A percentile compares a stretch with the other conserved stretches of the same genome.
Conservation (phyloP, 768 basidiomycete species). For the Tricholomella constricta region DNA sequence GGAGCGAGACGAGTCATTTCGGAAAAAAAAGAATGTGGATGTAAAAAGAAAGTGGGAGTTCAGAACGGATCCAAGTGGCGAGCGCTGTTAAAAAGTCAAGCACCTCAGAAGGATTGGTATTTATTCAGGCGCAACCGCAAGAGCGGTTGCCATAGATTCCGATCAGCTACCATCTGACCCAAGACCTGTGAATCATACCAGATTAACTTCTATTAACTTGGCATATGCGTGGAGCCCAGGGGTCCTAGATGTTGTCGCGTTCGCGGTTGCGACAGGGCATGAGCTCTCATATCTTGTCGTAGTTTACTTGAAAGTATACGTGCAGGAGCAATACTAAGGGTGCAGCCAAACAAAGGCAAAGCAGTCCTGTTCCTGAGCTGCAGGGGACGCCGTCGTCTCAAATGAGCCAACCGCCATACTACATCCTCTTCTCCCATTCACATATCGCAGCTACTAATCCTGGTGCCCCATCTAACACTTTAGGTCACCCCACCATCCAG, state of each 20-base stretch:
- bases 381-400: background rate
- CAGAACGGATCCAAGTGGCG: background rate
- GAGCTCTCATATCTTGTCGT: background rate
- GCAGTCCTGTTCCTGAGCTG: background rate
- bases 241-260: too few relatives aligned
- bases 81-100: constrained; percentile 5
- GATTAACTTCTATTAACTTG: background rate
- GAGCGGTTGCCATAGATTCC: constrained; percentile 23
- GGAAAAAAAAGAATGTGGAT: constrained; percentile 26
- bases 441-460: constrained; percentile 38
- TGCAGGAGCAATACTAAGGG: background rate
- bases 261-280: too few relatives aligned
- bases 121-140: constrained; percentile 9
- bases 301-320: background rate
- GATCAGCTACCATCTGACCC: constrained; percentile 16
- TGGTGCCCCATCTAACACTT: constrained; percentile 42
- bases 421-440: constrained; percentile 67
- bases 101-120: constrained; percentile 7
- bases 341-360: constrained; percentile 11
- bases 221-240: background rate
- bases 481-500: constrained; percentile 73
- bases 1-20: constrained; percentile 40
- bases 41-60: constrained; percentile 19
- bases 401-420: constrained; percentile 54
- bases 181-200: background rate